Percentiles rank a stretch among this genome's conserved stretches.
phyloP scores from a whole-genome alignment of 2,329 filamentous ascomycete genomes.

The Aureobasidium melanogenum region DNA sequence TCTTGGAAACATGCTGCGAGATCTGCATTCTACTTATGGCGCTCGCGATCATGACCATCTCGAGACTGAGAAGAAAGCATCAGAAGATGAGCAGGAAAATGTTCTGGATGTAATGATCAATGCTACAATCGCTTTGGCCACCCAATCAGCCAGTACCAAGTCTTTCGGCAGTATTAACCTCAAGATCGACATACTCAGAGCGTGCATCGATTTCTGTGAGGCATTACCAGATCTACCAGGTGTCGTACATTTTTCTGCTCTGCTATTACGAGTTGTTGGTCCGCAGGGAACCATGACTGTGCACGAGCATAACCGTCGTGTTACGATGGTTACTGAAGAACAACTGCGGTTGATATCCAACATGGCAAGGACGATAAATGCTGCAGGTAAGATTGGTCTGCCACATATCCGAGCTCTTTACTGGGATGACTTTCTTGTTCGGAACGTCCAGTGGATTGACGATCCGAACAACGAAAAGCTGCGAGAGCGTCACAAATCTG shows the following conservation, averaged over 20 bases:
- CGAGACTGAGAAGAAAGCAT: background rate
- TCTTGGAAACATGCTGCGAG: conserved; percentile 3
- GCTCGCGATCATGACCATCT: conserved; percentile 4
- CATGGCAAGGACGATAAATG: conserved; percentile 70
- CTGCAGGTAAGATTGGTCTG: conserved; percentile 68
- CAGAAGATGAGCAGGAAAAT: background rate
- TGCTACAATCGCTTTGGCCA: background rate
- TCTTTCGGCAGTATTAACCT: conserved; percentile 67
- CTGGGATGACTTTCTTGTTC: conserved; percentile 92
- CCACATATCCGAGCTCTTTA: conserved; percentile 69
- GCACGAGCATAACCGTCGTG: conserved; percentile 36
- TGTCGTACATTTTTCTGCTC: conserved; percentile 78
- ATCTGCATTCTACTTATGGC: conserved; percentile 13
- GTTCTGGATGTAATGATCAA: conserved; percentile 1
- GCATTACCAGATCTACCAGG: conserved; percentile 86
- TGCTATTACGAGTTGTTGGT: conserved; percentile 73
- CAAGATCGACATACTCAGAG: conserved; percentile 78
- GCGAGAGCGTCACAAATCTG: conserved; percentile 31
- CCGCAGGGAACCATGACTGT: conserved; percentile 35
- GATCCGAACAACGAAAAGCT: conserved; percentile 44
- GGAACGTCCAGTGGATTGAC: conserved; percentile 60
- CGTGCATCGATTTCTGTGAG: conserved; percentile 91
- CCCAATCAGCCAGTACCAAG: conserved; percentile 11
- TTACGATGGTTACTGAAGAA: conserved; percentile 68
- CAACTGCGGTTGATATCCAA: conserved; percentile 78